Conservation (phyloP, 257 asterid species). For the Oldenlandia corymbosa region DNA sequence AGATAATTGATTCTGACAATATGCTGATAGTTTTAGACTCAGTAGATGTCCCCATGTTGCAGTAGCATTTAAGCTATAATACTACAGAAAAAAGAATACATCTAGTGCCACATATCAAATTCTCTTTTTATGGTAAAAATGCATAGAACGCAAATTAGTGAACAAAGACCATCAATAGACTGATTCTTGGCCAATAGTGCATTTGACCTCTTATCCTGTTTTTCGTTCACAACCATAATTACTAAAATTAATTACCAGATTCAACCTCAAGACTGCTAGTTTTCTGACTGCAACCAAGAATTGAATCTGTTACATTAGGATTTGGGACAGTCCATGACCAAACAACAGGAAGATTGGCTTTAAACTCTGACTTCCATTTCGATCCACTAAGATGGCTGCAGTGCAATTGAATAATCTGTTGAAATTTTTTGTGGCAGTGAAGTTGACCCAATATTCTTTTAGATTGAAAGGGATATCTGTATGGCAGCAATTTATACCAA, state of each 20-base stretch:
- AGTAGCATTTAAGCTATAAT: no score
- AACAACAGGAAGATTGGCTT: slow-evolving; percentile 11
- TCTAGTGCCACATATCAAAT: no score
- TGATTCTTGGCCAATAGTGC: background rate
- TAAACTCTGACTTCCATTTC: slow-evolving; percentile 14
- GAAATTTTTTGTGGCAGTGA: background rate
- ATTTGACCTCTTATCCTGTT: no score
- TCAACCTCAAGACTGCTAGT: background rate
- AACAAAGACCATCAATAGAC: background rate
- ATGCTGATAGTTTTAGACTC: no score
- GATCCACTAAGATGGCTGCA: slow-evolving; percentile 22
- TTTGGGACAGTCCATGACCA: slow-evolving; percentile 17
- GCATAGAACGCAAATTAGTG: background rate
- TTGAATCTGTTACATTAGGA: background rate
- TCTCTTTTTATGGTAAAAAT: no score
- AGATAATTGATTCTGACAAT: background rate
- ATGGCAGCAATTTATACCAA: slow-evolving; percentile 27
- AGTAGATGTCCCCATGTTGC: no score
- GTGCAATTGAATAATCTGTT: background rate
- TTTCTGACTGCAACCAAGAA: background rate
- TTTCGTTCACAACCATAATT: background rate
- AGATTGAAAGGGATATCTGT: slow-evolving; percentile 19
- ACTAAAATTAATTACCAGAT: background rate
- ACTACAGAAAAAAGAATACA: no score
- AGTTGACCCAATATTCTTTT: slow-evolving; percentile 6